phyloP scores from a whole-genome alignment of 805 yeast genomes.

The Blastobotrys peoriensis region DNA sequence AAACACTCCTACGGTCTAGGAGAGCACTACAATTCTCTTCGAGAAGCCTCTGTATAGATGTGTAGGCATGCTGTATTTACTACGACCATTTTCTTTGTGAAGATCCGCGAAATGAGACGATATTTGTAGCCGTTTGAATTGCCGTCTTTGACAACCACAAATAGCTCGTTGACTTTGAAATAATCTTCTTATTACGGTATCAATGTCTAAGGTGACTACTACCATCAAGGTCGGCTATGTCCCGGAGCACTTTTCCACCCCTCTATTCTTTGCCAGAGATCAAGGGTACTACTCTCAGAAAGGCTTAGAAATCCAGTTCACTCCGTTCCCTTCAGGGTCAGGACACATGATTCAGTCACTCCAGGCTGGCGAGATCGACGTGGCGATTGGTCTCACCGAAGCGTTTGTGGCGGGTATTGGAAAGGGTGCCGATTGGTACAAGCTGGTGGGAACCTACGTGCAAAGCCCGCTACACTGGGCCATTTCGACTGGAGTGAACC shows the following conservation, averaged over 20 bases:
- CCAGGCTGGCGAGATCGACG: constrained; percentile 52
- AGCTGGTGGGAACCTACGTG: constrained; percentile 76
- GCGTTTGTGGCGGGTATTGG: constrained; percentile 82
- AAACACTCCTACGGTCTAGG: constrained; percentile 85
- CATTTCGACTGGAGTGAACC: constrained; percentile 63
- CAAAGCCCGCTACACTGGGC: constrained; percentile 77
- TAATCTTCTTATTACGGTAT: too few relatives aligned
- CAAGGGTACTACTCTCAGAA: constrained; percentile 49
- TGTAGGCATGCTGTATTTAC: too few relatives aligned
- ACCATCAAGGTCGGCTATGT: constrained; percentile 58
- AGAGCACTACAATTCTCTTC: constrained; percentile 84
- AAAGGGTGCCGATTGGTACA: constrained; percentile 58
- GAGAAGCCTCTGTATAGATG: constrained; percentile 20
- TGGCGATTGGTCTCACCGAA: constrained; percentile 86
- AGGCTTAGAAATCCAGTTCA: constrained; percentile 49
- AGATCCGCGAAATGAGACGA: too few relatives aligned
- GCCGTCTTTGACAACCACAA: too few relatives aligned
- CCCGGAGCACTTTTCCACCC: constrained; percentile 91
- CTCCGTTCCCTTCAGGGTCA: constrained; percentile 79
- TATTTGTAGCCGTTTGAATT: too few relatives aligned
- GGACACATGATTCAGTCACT: constrained; percentile 79
- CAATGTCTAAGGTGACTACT: not conserved
- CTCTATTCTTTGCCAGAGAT: constrained; percentile 62
- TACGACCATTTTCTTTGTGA: too few relatives aligned
- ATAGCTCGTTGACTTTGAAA: too few relatives aligned